Percentiles rank a stretch among this genome's conserved stretches.
Conservation (phyloP, 495 filamentous ascomycete species). For the Neurospora sp. region DNA sequence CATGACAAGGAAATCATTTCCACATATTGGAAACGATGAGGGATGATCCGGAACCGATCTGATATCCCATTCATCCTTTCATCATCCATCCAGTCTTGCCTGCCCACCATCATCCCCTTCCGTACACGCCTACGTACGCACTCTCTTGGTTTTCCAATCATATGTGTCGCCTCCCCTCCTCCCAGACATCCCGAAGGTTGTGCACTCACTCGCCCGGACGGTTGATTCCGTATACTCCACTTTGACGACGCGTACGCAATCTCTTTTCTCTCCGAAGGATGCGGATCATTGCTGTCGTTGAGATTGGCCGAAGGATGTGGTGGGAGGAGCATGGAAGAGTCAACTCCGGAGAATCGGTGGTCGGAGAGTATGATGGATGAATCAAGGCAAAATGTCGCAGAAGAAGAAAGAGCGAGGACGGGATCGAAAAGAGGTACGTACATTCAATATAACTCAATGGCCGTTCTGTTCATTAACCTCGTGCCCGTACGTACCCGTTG, state of each 20-base stretch:
- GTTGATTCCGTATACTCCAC: neutral
- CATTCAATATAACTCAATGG: neutral
- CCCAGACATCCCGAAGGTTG: neutral
- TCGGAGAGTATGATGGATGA: neutral
- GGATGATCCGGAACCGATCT: neutral
- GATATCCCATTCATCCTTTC: neutral
- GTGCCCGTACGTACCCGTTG: neutral
- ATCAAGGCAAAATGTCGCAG: neutral
- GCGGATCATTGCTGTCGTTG: neutral
- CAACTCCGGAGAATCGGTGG: neutral
- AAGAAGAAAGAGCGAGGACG: neutral
- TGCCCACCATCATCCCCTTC: neutral
- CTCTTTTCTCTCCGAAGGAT: neutral
- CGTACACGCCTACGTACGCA: neutral
- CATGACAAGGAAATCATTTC: neutral
- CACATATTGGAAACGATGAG: neutral
- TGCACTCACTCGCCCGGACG: neutral
- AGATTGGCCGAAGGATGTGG: neutral
- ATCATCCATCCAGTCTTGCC: neutral
- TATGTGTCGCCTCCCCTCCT: neutral
- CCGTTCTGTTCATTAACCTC: neutral
- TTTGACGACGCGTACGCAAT: neutral
- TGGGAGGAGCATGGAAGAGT: neutral
- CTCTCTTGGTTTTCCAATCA: neutral
- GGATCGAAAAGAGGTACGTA: neutral